Percentiles rank a stretch among this genome's conserved stretches.
phyloP scores from a whole-genome alignment of 805 yeast genomes.

The Candida mattraensis region DNA sequence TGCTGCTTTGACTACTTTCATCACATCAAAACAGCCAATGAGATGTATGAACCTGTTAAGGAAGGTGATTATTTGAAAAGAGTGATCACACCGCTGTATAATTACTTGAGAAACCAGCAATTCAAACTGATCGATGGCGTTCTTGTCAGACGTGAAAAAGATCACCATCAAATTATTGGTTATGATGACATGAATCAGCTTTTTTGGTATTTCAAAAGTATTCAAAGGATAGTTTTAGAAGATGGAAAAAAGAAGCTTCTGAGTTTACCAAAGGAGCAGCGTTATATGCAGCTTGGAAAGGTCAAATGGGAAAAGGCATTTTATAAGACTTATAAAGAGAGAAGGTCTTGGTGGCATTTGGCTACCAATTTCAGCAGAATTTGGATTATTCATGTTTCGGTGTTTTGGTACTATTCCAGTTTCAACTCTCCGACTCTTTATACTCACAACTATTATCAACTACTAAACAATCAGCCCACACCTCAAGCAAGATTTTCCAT shows the following conservation, averaged over 20 bases:
- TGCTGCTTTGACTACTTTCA: constrained; percentile 51
- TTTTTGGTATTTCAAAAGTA: constrained; percentile 46
- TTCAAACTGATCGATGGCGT: constrained; percentile 55
- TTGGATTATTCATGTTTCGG: constrained; percentile 51
- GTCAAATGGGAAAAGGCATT: constrained; percentile 44
- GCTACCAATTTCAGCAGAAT: constrained; percentile 50
- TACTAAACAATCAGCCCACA: constrained; percentile 45
- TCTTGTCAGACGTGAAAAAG: constrained; percentile 63
- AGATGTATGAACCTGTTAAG: constrained; percentile 9
- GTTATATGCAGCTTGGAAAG: constrained; percentile 34
- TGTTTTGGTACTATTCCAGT: constrained; percentile 53
- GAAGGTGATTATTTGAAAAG: constrained; percentile 36
- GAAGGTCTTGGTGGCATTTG: constrained; percentile 50
- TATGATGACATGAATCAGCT: constrained; percentile 55
- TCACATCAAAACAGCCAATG: constrained; percentile 32
- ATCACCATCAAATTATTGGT: constrained; percentile 61
- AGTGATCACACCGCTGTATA: constrained; percentile 50
- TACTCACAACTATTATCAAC: constrained; percentile 41
- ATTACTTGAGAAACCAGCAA: constrained; percentile 66
- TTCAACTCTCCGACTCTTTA: constrained; percentile 51
- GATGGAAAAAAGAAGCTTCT: constrained; percentile 36
- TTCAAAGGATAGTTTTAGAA: constrained; percentile 33
- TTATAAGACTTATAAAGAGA: constrained; percentile 47
- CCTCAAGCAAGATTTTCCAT: constrained; percentile 44
- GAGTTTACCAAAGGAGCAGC: constrained; percentile 29